Evolutionary conservation across 2,329 filamentous ascomycete species (phyloP), one percentile per base, ranked within the genome.

Genomic region (Calycina herbarum): DNA sequence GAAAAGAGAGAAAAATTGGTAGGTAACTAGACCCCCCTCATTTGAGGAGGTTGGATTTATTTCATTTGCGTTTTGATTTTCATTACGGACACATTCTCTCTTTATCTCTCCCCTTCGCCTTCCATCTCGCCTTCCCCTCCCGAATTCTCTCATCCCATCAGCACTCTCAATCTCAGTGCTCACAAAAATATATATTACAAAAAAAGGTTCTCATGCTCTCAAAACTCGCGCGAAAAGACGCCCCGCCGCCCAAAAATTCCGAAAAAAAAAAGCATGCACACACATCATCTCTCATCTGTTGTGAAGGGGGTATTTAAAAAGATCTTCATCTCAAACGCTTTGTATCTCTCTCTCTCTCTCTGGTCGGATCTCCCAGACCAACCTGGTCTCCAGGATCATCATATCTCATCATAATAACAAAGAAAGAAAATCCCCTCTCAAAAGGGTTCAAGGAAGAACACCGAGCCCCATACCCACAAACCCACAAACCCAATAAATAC

Each of bases 371-470:
- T n/a, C 42, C 7, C 15, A 6, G 17, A 48, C 42, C 17, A 17
- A 48, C n/a, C 42, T n/a, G n/a, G 40, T n/a, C 40, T 5, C 20
- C 20, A 20, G 20, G 20, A 20, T 10, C 45, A 24, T 51, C 45
- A 51, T 51, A 51, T 51, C 45, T 51, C 45, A 51, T 51, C 20
- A 51, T 11, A 24, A 51, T 51, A 27, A 51, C 15, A 45, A 51
- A 51, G 10, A 24, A 24, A 10, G 20, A 24, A 51, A 24, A 51
- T 13, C 35, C 35, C 8, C 35, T 38, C 10, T 15, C 35, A 38
- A 38, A 13, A 38, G 13, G 35, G 2, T 11, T 2, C 6, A 11
- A 11, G 7, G 5, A 15, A 38, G 13, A 38, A 38, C 35, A 38
- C 35, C 13, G 8, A 38, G 15, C 10, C 35, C 35, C 35, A 38